Percentiles rank a stretch among this genome's conserved stretches.
phyloP scores from a whole-genome alignment of 2,329 filamentous ascomycete genomes.

The Neurospora sp. region DNA sequence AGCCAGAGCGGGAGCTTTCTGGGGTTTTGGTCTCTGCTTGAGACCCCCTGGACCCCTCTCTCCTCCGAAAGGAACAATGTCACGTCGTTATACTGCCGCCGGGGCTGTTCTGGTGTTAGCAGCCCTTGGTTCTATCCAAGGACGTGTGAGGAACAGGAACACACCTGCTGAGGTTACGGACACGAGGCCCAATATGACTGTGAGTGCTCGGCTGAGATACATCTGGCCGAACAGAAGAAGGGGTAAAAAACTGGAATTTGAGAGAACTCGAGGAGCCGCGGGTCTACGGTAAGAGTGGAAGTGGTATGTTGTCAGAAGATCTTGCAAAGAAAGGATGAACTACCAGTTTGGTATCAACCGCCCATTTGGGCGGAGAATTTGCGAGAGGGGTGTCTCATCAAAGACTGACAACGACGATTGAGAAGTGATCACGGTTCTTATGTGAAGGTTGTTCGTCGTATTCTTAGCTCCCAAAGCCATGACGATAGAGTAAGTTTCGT shows the following conservation, averaged over 20 bases:
- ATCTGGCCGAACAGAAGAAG: background rate
- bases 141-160: background rate
- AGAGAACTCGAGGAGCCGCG: background rate
- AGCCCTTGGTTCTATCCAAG: background rate
- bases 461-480: background rate
- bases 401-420: background rate
- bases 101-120: background rate
- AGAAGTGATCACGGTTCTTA: background rate
- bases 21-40: background rate
- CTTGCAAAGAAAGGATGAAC: background rate
- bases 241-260: background rate
- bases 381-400: background rate
- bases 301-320: background rate
- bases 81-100: background rate
- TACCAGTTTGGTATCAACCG: background rate
- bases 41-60: background rate
- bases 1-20: background rate
- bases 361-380: background rate
- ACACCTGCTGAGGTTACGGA: background rate
- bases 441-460: background rate
- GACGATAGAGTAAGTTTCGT: background rate
- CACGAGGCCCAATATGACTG: background rate
- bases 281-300: background rate
- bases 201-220: background rate
- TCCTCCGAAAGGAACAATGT: background rate